Percentiles rank a stretch among this genome's conserved stretches.
Evolutionary conservation across 805 yeast species (phyloP).

Genomic region (Kazachstania viticola): DNA sequence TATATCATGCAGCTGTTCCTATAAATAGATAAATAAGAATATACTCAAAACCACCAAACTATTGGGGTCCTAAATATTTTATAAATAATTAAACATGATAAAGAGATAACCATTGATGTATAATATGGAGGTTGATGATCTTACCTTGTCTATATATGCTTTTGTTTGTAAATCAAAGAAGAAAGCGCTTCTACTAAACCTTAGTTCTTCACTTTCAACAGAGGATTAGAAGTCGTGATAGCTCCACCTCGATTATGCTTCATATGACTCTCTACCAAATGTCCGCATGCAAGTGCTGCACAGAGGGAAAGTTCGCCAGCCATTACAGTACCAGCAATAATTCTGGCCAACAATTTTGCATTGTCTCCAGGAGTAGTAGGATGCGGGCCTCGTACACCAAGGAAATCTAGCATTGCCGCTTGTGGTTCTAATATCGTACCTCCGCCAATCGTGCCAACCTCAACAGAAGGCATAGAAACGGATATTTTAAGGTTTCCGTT

Average conservation of each 20-base stretch:
- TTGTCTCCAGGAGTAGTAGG: conserved; percentile 88
- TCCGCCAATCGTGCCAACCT: conserved; percentile 98
- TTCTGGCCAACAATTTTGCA: conserved; percentile 84
- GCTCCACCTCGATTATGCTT: conserved; percentile 67
- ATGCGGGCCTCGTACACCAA: conserved; percentile 95
- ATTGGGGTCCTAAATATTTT: too few relatives aligned
- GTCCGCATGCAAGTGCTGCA: conserved; percentile 97
- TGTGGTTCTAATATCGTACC: conserved; percentile 97
- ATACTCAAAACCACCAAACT: too few relatives aligned
- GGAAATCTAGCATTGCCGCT: conserved; percentile 85
- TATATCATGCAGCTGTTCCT: too few relatives aligned
- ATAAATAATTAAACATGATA: too few relatives aligned
- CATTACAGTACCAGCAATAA: conserved; percentile 88
- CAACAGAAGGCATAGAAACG: conserved; percentile 98
- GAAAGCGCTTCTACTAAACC: too few relatives aligned
- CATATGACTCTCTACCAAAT: conserved; percentile 96
- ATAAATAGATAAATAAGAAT: too few relatives aligned
- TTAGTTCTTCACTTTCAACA: too few relatives aligned
- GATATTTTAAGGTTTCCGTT: conserved; percentile 79
- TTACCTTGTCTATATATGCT: too few relatives aligned
- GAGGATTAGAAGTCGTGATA: too few relatives aligned
- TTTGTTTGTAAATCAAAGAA: too few relatives aligned
- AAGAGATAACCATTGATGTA: too few relatives aligned
- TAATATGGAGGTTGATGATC: too few relatives aligned
- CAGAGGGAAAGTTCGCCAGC: conserved; percentile 93